Percentiles rank a stretch among this genome's conserved stretches.
Conservation (phyloP, 352 stramenopile genomes). For the Pythium brassicae region DNA sequence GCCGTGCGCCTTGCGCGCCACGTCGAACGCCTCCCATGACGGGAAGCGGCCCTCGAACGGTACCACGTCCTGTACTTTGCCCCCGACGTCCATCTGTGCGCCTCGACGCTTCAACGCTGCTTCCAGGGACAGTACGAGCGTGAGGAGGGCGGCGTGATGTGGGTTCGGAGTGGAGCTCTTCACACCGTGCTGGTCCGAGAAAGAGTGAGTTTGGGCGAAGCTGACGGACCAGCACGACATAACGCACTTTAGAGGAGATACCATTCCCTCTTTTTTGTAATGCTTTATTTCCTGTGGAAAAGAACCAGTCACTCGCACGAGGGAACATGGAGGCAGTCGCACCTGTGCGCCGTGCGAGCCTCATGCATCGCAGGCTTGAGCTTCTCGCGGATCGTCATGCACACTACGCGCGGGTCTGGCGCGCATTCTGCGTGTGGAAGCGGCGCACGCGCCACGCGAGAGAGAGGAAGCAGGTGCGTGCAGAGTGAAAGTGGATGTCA, state of each 20-base stretch:
- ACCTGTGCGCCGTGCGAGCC: background rate
- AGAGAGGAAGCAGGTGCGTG: constrained; percentile 7
- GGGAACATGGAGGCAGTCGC: background rate
- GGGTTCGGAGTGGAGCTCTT: background rate
- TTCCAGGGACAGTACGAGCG: background rate
- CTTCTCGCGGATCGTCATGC: constrained; percentile 12
- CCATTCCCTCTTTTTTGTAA: background rate
- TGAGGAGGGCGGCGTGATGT: background rate
- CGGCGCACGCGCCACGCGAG: background rate
- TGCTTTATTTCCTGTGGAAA: background rate
- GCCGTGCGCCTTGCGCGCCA: constrained; percentile 57
- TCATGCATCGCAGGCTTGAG: background rate
- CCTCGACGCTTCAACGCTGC: no score
- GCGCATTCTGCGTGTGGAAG: constrained; percentile 3
- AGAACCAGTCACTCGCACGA: background rate
- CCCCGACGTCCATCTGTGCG: constrained; percentile 5
- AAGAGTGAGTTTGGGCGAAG: background rate
- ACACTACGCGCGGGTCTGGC: constrained; percentile 12
- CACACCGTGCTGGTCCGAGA: background rate
- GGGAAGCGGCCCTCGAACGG: constrained; percentile 62
- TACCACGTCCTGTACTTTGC: constrained; percentile 52
- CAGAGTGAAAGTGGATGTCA: no score
- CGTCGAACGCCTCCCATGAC: constrained; percentile 76
- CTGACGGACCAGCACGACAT: background rate
- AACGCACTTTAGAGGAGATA: background rate